Evolutionary conservation across 257 asterid species (phyloP).

Genomic region (Hygrophila difformis): DNA sequence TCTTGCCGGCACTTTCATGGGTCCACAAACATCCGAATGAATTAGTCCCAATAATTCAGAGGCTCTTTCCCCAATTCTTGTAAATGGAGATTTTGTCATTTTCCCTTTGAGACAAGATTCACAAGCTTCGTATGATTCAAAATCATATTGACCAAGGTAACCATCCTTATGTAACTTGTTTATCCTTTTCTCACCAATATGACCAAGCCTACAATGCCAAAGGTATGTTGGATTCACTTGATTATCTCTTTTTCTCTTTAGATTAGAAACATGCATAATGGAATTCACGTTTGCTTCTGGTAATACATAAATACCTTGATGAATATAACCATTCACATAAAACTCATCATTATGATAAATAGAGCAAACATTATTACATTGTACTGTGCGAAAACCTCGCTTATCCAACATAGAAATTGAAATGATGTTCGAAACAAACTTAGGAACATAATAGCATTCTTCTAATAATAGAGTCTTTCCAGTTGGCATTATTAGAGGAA

Average conservation of each 20-base stretch:
- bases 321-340: no score
- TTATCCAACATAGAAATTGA: no score
- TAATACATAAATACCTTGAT: no score
- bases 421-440: no score
- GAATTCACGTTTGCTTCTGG: neutral
- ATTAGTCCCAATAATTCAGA: neutral
- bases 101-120: neutral
- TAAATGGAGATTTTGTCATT: slow-evolving; percentile 3
- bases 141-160: slow-evolving; percentile 1
- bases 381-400: no score
- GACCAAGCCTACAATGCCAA: slow-evolving; percentile 4
- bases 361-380: no score
- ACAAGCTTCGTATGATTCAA: neutral
- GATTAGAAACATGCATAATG: slow-evolving; percentile 3
- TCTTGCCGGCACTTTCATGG: neutral
- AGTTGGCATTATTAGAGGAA: neutral
- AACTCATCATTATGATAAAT: no score
- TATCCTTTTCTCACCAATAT: slow-evolving; percentile 3
- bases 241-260: neutral
- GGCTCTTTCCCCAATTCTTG: neutral
- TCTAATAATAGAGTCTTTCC: neutral
- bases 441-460: neutral
- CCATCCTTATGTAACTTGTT: neutral
- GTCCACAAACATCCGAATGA: neutral
- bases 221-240: neutral